Base-by-base conservation (phyloP, 2,329 filamentous ascomycete genomes). In the Boeremia lycopersici region DNA sequence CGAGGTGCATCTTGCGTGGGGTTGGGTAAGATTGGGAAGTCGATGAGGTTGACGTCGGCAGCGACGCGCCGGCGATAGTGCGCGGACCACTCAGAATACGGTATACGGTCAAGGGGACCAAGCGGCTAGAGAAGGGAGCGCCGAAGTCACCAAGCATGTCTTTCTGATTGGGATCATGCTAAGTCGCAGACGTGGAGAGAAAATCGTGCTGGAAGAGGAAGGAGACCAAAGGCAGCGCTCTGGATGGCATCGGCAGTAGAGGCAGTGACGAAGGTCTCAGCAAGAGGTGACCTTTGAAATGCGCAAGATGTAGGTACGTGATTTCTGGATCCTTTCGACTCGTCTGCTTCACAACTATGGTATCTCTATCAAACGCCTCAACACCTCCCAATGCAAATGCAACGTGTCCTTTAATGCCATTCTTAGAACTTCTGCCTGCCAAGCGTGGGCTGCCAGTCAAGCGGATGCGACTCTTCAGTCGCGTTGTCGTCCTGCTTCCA, bases 401-500 rank as follows among this genome's bases (percentile, higher is more conserved):
- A 47, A 35, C 10, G 25, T 34, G 35, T n/a, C n/a, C 35, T 26
- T 25, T 13, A 25, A 29, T 25, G 11, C 4, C 15, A 3, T 9
- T 15, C 43, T 62, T 62, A 67, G 43, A 70, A 95, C 75, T 93
- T 95, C 73, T 89, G 85, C 69, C 89, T 82, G 13, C 87, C 87
- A 50, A 96, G 75, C 1, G 86, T 90, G 19, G 93, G 93, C 69
- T 90, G 91, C 95, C 95, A 99, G 39, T 96, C 88, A 38, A 99
- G 76, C 2, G 95, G 95, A 76, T 98, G 92, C 1, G 89, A 90
- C 74, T 98, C 91, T 33, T 89, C 89, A 0, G 93, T 97, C 15
- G 95, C 95, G 48, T 89, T 85, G 41, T 96, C 91, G 73, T 99
- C 95, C 64, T 89, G 89, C 76, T 93, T 96, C 95, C 95, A 99